Percentiles rank a stretch among this genome's conserved stretches.
Evolutionary conservation across 495 filamentous ascomycete genomes (phyloP).

Genomic region (Pyronema domesticum): DNA sequence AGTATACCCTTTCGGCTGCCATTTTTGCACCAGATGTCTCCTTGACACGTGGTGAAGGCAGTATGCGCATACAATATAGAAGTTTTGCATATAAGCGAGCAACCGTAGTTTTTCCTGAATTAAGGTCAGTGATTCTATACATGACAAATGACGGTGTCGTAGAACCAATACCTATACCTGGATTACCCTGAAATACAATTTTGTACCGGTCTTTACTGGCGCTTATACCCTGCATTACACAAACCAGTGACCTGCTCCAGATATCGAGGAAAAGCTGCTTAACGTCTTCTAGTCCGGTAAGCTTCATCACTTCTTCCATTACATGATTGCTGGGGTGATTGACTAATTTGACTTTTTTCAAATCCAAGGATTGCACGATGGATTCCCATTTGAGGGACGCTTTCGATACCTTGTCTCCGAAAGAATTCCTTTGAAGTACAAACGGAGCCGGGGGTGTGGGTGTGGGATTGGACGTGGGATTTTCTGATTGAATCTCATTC

Average conservation of each 20-base stretch:
- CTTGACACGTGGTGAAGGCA: constrained; percentile 35
- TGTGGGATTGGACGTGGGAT: too few species aligned
- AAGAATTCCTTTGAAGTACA: too few species aligned
- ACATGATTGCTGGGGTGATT: constrained; percentile 33
- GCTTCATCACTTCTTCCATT: constrained; percentile 48
- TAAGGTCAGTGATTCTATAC: constrained; percentile 12
- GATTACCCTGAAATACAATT: constrained; percentile 56
- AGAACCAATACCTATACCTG: constrained; percentile 59
- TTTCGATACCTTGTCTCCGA: too few species aligned
- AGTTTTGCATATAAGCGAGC: constrained; percentile 61
- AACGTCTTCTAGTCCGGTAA: constrained; percentile 56
- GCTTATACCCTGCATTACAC: constrained; percentile 37
- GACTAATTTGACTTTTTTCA: too few species aligned
- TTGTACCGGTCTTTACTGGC: constrained; percentile 44
- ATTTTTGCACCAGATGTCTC: constrained; percentile 57
- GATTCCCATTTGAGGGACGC: too few species aligned
- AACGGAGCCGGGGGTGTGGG: too few species aligned
- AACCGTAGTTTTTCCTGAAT: constrained; percentile 68
- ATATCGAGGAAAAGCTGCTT: constrained; percentile 47
- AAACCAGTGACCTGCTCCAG: constrained; percentile 47
- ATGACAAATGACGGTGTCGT: background rate
- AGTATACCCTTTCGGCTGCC: too few species aligned
- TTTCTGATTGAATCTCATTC: too few species aligned
- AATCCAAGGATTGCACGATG: too few species aligned
- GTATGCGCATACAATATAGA: constrained; percentile 39